Evolutionary conservation across 1,284 basidiomycete species (phyloP), one percentile per base, ranked within the genome.

Genomic region (Microbotryomycetes sp.): DNA sequence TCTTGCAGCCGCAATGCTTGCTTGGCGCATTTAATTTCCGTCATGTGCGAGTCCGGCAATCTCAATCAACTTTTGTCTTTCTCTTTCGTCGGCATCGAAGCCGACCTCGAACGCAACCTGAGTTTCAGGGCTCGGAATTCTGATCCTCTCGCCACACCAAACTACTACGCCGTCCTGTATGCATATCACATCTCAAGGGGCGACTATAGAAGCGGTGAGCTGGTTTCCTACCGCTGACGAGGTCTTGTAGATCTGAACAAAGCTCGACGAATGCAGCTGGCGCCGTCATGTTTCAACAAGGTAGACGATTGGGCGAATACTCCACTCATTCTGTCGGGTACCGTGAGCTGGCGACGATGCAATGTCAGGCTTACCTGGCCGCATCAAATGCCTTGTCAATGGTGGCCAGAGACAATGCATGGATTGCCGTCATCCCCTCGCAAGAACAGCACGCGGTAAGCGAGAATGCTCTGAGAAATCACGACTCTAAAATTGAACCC

Each of bases 81-180:
- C 73, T 90, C 89, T 70, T 97, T 97, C 74, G 81, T 87, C 24
- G 89, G 87, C 0, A 81, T 94, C 67, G 84, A 87, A 60, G 84
- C 86, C 59, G 89, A 96, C 73, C 88, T 98, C 27, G 92, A 97
- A 78, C 85, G 84, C 56, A 85, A 88, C 21, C 79, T 99, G 52
- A 84, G 87, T 46, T 97, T 96, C 81, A 96, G 97, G 76, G 91
- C 91, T 11, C 83, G 93, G 64, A 96, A 97, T 75, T 88, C 87
- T 23, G 89, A 97, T 77, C 91, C 94, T 50, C 82, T 89, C 55
- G 79, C 85, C 47, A 81, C 80, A 48, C 93, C 93, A 0, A 87
- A 87, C 73, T 98, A 97, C 79, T 89, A 91, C 54, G 83, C 85
- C 69, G 89, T 98, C 60, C 78, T 98, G n/a, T 97, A 97, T 78